Conservation (phyloP, 495 filamentous ascomycete genomes). For the Podospora appendiculata region DNA sequence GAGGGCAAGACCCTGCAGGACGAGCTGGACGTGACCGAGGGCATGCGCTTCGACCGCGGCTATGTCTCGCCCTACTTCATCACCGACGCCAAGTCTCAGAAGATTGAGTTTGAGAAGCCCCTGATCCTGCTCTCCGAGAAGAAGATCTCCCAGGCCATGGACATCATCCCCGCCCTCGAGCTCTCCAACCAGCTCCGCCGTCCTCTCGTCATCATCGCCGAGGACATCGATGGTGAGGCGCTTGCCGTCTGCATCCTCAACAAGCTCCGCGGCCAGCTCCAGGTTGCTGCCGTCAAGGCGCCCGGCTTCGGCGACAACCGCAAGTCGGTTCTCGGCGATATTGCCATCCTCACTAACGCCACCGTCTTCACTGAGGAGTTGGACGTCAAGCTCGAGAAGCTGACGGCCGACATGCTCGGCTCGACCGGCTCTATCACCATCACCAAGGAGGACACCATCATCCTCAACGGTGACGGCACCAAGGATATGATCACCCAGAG, state of each 20-base stretch:
- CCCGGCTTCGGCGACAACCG: constrained; percentile 99
- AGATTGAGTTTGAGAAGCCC: constrained; percentile 99
- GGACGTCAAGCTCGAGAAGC: constrained; percentile 97
- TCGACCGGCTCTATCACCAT: constrained; percentile 98
- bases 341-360: constrained; percentile 91
- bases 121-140: constrained; percentile 97
- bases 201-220: constrained; percentile 95
- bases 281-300: constrained; percentile 97
- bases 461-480: constrained; percentile 93
- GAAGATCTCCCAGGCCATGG: constrained; percentile 98
- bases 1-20: constrained; percentile 98
- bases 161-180: constrained; percentile 97
- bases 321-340: constrained; percentile 96
- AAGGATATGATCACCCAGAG: constrained; percentile 92
- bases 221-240: constrained; percentile 98
- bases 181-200: constrained; percentile 91
- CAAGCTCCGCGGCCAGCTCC: constrained; percentile 98
- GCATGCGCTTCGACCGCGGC: constrained; percentile 98
- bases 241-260: constrained; percentile 98
- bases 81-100: constrained; percentile 95
- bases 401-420: constrained; percentile 89
- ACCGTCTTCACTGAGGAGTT: constrained; percentile 98
- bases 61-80: constrained; percentile 99
- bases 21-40: constrained; percentile 97
- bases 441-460: constrained; percentile 99